Percentiles rank a stretch among this genome's conserved stretches.
These are phyloP conservation scores for Sporothrix inflata DNA, from an alignment of 2,329 filamentous ascomycete genomes.

Conservation along the genomic window DNA sequence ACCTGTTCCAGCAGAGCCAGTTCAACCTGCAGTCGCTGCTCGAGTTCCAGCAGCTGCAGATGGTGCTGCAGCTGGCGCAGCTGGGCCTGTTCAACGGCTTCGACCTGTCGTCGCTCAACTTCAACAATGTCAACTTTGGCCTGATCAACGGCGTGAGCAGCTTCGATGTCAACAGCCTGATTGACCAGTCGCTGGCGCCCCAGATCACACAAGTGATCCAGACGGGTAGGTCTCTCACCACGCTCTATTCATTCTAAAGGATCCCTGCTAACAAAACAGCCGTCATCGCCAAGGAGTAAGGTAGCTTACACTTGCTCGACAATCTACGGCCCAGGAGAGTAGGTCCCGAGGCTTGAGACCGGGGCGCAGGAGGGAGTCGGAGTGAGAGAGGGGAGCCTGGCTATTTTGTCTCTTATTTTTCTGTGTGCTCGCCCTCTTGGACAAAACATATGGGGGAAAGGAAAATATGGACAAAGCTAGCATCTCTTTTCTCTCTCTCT, in stretches of 20 bases:
- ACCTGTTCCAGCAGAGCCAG: conserved; percentile 39
- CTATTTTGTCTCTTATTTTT: background rate
- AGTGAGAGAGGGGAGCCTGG: conserved; percentile 5
- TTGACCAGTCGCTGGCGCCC: conserved; percentile 34
- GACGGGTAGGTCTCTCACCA: conserved; percentile 25
- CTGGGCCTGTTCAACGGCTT: conserved; percentile 39
- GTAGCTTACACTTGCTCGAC: background rate
- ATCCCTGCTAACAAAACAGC: no score
- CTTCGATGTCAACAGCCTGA: conserved; percentile 38
- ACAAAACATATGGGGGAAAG: background rate
- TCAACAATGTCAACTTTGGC: conserved; percentile 36
- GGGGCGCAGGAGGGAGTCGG: background rate
- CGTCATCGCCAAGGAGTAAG: conserved; percentile 33
- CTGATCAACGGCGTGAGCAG: conserved; percentile 37
- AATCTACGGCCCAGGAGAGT: background rate
- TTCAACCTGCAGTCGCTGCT: conserved; percentile 33
- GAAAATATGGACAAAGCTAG: background rate
- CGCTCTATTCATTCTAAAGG: background rate
- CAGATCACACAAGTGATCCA: conserved; percentile 36
- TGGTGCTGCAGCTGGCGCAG: conserved; percentile 39
- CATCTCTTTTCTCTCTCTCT: background rate
- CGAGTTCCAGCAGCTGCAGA: conserved; percentile 35
- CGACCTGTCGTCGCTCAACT: conserved; percentile 36
- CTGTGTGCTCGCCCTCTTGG: conserved; percentile 12
- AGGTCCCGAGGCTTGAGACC: background rate